Base-by-base conservation (phyloP, 345 rosid genomes). In the Gossypium thurberi region DNA sequence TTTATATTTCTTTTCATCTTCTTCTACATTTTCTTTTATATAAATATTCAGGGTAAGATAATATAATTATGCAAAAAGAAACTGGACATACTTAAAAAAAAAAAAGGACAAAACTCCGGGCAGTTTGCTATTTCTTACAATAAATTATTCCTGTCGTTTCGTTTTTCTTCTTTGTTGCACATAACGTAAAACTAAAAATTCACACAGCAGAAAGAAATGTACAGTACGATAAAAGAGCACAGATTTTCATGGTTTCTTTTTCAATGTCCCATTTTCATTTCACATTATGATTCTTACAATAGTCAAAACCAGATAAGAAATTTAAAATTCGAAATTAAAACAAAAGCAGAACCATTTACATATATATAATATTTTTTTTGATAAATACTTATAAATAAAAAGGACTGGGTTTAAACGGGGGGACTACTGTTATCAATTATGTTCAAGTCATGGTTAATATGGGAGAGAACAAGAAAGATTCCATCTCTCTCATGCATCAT, bases 401-500 rank as follows among this genome's bases (percentile, higher is more conserved):
- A 33, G 40, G 40, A 33, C 40, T 33, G 40, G 40, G 40, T 33
- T 4, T 33, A 33, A 33, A 33, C 37, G 40, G 40, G 6, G 40
- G 40, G 40, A 5, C 7, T 33, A 33, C 7, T 33, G 40, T 33
- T 33, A 33, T 33, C 6, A 33, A 33, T 33, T 33, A 33, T 33
- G 40, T 33, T 33, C 40, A 33, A 33, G 40, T 77, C 81, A 75
- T 61, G 72, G 82, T 80, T 78, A 74, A 71, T 78, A 60, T 64
- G 76, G 66, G 20, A 23, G 18, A 67, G 77, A 72, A 76, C 72
- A 23, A 78, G 9, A 77, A 72, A 78, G 81, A 76, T 76, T 80
- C 76, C 62, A 78, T 78, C 66, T 79, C 62, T 64, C 67, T 74
- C 82, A 75, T 81, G 81, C 74, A 78, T 74, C 46, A 43, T 57